Evolutionary conservation across 2,329 filamentous ascomycete species (phyloP).

Genomic region (Sporothrix globosa): DNA sequence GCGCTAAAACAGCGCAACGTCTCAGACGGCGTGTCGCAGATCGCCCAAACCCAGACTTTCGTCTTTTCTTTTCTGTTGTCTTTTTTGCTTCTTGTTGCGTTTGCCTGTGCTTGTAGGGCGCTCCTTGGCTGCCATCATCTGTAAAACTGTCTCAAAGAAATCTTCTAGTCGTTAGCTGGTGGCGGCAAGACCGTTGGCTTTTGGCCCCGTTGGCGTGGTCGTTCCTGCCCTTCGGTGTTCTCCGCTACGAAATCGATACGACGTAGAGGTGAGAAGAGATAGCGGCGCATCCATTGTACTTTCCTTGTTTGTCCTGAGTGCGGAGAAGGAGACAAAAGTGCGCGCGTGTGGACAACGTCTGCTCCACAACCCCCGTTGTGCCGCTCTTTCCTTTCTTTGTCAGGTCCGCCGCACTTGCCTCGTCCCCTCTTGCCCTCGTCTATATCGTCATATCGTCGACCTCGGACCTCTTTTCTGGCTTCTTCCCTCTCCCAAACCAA

Average conservation of each 20-base stretch:
- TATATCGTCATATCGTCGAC: constrained; percentile 17
- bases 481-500: neutral
- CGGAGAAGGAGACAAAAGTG: neutral
- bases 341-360: neutral
- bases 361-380: constrained; percentile 21
- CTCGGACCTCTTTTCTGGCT: neutral
- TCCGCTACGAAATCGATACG: constrained; percentile 21
- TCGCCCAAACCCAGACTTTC: constrained; percentile 33
- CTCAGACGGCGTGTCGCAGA: constrained; percentile 42
- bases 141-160: constrained; percentile 7
- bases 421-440: neutral
- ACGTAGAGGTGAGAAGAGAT: neutral
- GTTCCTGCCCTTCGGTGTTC: neutral
- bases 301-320: neutral
- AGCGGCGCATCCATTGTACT: constrained; percentile 9
- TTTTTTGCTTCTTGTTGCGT: neutral
- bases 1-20: constrained; percentile 46
- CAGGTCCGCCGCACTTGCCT: neutral
- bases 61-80: neutral
- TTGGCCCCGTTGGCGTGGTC: constrained; percentile 12
- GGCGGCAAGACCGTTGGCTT: constrained; percentile 9
- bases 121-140: neutral
- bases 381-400: constrained; percentile 26
- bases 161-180: neutral
- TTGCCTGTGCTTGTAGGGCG: neutral